A percentile compares a stretch with the other conserved stretches of the same genome.
Conservation (phyloP, 1,139 yeast genomes). For the Yamadazyma friedrichii region DNA sequence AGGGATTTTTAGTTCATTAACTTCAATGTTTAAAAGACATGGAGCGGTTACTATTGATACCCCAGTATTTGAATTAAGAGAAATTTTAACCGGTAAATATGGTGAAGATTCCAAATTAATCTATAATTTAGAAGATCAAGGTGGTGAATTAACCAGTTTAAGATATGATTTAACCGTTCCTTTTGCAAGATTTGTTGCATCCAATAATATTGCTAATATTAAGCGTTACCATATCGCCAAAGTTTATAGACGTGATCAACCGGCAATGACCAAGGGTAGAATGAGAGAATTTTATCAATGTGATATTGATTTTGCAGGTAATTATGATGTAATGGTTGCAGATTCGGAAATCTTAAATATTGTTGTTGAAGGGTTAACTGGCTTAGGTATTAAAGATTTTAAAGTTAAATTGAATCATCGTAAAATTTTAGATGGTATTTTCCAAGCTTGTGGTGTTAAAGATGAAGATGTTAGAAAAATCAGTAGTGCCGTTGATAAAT, state of each 20-base stretch:
- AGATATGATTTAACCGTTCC: conserved; percentile 97
- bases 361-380: conserved; percentile 78
- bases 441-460: conserved; percentile 90
- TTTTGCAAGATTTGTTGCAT: conserved; percentile 93
- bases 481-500: conserved; percentile 93
- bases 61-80: conserved; percentile 94
- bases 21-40: conserved; percentile 81
- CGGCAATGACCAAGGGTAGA: conserved; percentile 99
- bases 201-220: conserved; percentile 85
- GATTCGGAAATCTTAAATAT: conserved; percentile 86
- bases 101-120: conserved; percentile 97
- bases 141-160: conserved; percentile 93
- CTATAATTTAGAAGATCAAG: conserved; percentile 95
- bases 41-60: conserved; percentile 98
- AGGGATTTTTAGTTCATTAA: conserved; percentile 72
- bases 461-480: conserved; percentile 92
- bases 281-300: conserved; percentile 99
- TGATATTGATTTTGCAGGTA: conserved; percentile 95
- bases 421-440: conserved; percentile 92
- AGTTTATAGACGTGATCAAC: conserved; percentile 97
- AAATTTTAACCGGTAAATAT: conserved; percentile 92
- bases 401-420: conserved; percentile 92
- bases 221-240: conserved; percentile 96
- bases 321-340: conserved; percentile 90
- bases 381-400: conserved; percentile 83